Evolutionary conservation across 306 rosid species (phyloP), one percentile per base, ranked within the genome.

Genomic region (Benincasa hispida): DNA sequence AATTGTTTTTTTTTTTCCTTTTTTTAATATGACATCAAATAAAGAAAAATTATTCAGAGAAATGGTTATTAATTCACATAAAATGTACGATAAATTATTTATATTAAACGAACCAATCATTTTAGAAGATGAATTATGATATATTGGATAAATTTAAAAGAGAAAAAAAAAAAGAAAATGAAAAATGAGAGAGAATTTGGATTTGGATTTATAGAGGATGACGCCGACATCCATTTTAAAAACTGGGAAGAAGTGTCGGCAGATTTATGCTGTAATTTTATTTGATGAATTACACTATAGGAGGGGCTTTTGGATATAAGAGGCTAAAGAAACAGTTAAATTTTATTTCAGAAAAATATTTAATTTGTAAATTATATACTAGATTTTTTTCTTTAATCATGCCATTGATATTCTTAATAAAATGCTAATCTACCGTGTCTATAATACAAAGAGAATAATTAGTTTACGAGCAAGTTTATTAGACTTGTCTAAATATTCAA

Each of bases 221-320:
- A 39, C 54, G 53, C 54, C 69, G 69, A 62, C 69, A 62, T 62
- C 69, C 69, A 62, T 28, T 62, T 62, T 62, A 10, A 62, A 62
- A 62, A 2, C 7, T 28, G 22, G 5, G 0, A 42, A 13, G 0
- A 62, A 62, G 42, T 28, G 69, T 62, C 69, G 69, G 69, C 42
- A 32, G 28, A 30, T 28, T 28, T 62, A n/a, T n/a, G 22, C 13
- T 15, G 12, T 65, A 32, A 17, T 10, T 18, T 65, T 63, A 15
- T 69, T 69, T 21, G 11, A 60, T 27, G 19, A 17, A 50, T 50
- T 50, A 50, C 10, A 6, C 19, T 18, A 5, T 1, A 48, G 6
- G 54, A 48, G 19, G 2, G 30, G 3, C 10, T 51, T 6, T 51
- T 51, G 22, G 10, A 51, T 51, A 13, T 12, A 13, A 2, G 56